Base-by-base conservation (phyloP, 1,284 basidiomycete species). In the Polyporus tsugae region DNA sequence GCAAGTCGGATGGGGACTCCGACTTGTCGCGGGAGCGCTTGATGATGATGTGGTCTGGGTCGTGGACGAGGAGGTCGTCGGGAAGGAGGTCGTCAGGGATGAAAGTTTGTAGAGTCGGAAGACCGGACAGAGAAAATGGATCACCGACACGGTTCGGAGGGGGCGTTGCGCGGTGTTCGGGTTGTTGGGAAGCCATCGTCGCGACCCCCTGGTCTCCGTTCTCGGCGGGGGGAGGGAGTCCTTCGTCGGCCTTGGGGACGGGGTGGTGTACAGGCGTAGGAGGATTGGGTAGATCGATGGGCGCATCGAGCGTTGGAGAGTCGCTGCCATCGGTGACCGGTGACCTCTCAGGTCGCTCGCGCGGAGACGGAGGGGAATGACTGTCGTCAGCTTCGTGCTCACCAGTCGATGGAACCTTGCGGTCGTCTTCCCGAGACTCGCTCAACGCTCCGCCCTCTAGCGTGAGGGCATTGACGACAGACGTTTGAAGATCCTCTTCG, bases 51-150 rank as follows among this genome's bases (percentile, higher is more conserved):
- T 64, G 62, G 58, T 68, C 59, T 13, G 68, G 70, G 65, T 79
- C 77, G 66, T 78, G 72, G 10, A 81, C 79, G 38, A 77, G 49
- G 33, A 81, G 74, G 10, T 71, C 63, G 39, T 80, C 78, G 3
- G 80, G 80, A 42, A 81, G 75, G 62, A 67, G 75, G n/a, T 73
- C 65, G 10, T 49, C 19, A 0, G 78, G 73, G 60, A 81, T 76
- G 63, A 72, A 72, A 22, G 76, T 72, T 63, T 80, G 74, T 4
- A 80, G 73, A 46, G 70, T 75, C n/a, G 66, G 66, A 1, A 75
- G 33, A 15, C 63, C 64, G 4, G 29, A 22, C 9, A 69, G 38
- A 10, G 67, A 71, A 63, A 66, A 72, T 10, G 4, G 35, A 13
- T 49, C 46, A 1, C 17, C 6, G 46, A 22, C n/a, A 25, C 9